Conservation (phyloP, 371 early-diverging fungal genomes). For the Rhizopus arrhizus region DNA sequence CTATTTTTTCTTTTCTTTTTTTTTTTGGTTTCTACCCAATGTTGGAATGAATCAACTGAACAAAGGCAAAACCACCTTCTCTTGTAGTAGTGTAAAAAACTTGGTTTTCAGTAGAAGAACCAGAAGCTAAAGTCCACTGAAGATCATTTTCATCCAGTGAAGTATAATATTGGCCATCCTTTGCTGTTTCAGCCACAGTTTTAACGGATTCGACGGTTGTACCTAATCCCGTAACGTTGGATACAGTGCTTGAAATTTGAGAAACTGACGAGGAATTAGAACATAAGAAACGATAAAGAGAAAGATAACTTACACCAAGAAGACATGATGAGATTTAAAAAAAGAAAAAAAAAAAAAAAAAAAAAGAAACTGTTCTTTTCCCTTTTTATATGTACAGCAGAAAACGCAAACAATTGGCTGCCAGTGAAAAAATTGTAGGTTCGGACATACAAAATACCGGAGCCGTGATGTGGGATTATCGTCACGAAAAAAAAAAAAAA, state of each 20-base stretch:
- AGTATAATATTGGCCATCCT: conserved; percentile 59
- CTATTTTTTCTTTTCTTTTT: neutral
- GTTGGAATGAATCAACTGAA: conserved; percentile 86
- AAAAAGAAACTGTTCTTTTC: neutral
- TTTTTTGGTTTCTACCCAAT: conserved; percentile 59
- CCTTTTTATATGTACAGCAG: neutral
- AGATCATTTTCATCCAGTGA: conserved; percentile 66
- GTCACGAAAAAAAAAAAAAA: too few species aligned
- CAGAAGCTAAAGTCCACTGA: conserved; percentile 71
- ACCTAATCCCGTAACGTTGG: conserved; percentile 48
- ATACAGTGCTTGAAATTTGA: conserved; percentile 52
- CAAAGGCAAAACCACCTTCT: conserved; percentile 75
- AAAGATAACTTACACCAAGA: neutral
- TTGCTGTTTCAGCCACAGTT: conserved; percentile 59
- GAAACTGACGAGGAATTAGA: conserved; percentile 33
- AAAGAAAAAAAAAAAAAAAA: neutral
- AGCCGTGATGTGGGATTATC: too few species aligned
- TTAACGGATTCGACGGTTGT: conserved; percentile 40
- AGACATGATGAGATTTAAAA: neutral
- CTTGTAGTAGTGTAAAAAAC: conserved; percentile 82
- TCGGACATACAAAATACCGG: too few species aligned
- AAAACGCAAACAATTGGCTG: too few species aligned
- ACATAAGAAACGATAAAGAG: neutral
- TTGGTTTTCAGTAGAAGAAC: conserved; percentile 87
- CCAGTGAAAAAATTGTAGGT: too few species aligned